Conservation (phyloP, 2,329 filamentous ascomycete species). For the Botrytis medusae region DNA sequence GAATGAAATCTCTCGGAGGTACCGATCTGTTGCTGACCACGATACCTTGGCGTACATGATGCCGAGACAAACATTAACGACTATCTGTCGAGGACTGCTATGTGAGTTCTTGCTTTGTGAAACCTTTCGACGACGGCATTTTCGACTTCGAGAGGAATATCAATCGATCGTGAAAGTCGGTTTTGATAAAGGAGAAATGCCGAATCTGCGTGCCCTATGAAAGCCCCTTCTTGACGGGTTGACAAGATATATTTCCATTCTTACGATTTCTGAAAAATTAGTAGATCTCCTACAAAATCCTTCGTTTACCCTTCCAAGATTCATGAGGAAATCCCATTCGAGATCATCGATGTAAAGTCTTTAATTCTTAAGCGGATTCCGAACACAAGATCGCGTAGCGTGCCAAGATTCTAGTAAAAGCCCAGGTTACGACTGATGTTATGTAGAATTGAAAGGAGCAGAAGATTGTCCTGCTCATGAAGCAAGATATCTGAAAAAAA, state of each 20-base stretch:
- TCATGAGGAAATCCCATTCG: background rate
- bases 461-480: background rate
- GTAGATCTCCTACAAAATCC: background rate
- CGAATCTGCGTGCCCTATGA: background rate
- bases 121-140: background rate
- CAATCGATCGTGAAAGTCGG: background rate
- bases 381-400: too few relatives aligned
- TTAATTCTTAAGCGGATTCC: background rate
- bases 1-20: background rate
- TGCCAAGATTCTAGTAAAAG: background rate
- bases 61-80: background rate
- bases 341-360: background rate
- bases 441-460: background rate
- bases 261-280: background rate
- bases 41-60: background rate
- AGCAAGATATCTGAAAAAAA: background rate
- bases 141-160: background rate
- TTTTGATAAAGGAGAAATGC: background rate
- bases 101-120: background rate
- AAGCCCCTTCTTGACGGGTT: rapidly evolving
- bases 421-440: background rate
- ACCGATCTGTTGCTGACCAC: background rate
- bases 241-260: background rate
- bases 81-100: background rate
- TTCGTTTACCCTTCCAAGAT: background rate